Percentiles rank a stretch among this genome's conserved stretches.
phyloP scores from a whole-genome alignment of 2,329 filamentous ascomycete genomes.

The Ophiostoma sp. region DNA sequence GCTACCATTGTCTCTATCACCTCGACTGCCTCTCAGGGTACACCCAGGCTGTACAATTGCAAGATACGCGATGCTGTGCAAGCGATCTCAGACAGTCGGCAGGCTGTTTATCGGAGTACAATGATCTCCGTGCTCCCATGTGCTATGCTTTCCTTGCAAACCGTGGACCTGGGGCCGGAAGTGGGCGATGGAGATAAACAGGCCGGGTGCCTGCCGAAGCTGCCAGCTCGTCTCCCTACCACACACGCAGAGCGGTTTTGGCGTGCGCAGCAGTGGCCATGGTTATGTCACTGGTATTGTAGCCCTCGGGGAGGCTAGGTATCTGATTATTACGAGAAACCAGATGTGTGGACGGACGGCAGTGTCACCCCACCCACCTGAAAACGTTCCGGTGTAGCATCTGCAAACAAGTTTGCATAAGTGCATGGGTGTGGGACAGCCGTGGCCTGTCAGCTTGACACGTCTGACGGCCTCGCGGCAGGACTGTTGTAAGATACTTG shows the following conservation, averaged over 20 bases:
- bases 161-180: too few relatives aligned
- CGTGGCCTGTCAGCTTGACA: not conserved
- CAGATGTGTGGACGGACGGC: too few relatives aligned
- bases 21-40: not conserved
- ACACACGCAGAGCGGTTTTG: too few relatives aligned
- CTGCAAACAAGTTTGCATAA: conserved; percentile 1
- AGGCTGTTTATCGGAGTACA: not conserved
- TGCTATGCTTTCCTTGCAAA: too few relatives aligned
- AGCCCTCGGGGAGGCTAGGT: too few relatives aligned
- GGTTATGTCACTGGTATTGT: too few relatives aligned
- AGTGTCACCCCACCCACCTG: not conserved
- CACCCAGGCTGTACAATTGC: not conserved
- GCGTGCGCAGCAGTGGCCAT: too few relatives aligned
- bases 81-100: conserved; percentile 4
- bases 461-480: not conserved
- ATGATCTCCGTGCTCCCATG: not conserved
- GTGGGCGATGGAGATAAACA: too few relatives aligned
- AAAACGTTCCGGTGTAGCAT: conserved; percentile 1
- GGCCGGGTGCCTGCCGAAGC: too few relatives aligned
- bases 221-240: too few relatives aligned
- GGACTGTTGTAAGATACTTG: not conserved
- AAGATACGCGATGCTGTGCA: conserved; percentile 13
- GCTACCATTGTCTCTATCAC: too few relatives aligned
- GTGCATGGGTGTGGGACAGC: conserved; percentile 4
- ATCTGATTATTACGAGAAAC: too few relatives aligned